Percentiles rank a stretch among this genome's conserved stretches.
Evolutionary conservation across 306 rosid species (phyloP).

Genomic region (Quercus ilex): DNA sequence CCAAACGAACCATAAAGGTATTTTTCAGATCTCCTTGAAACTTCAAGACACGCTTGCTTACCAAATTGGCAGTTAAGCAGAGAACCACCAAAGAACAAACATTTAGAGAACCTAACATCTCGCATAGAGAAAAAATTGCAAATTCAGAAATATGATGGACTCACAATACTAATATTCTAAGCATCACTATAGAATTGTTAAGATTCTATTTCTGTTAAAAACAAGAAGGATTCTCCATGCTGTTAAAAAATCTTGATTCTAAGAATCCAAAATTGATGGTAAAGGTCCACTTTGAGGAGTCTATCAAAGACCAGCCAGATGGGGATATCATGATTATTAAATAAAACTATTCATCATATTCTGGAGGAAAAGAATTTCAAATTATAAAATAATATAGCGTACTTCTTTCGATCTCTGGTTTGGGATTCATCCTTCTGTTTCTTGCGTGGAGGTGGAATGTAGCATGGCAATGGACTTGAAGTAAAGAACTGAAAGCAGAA

Average conservation of each 20-base stretch:
- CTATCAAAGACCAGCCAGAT: neutral
- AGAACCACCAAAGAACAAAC: neutral
- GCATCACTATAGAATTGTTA: neutral
- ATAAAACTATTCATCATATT: neutral
- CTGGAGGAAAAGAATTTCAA: neutral
- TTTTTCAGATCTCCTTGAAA: neutral
- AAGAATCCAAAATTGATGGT: neutral
- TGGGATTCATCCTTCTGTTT: slow-evolving; percentile 22
- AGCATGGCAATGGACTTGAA: slow-evolving; percentile 40
- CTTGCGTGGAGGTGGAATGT: slow-evolving; percentile 30
- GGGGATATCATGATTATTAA: neutral
- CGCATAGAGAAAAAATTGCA: neutral
- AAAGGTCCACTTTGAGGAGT: neutral
- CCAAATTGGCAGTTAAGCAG: neutral
- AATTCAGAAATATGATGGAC: neutral
- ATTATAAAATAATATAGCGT: neutral
- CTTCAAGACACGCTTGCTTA: neutral
- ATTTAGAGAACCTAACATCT: neutral
- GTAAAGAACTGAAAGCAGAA: slow-evolving; percentile 41
- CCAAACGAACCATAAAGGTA: neutral
- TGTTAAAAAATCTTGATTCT: neutral
- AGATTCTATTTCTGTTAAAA: neutral
- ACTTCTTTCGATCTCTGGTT: slow-evolving; percentile 26
- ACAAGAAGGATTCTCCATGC: neutral
- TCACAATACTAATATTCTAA: neutral